Evolutionary conservation across 768 basidiomycete genomes (phyloP).

Genomic region (Lenzites betulinus): DNA sequence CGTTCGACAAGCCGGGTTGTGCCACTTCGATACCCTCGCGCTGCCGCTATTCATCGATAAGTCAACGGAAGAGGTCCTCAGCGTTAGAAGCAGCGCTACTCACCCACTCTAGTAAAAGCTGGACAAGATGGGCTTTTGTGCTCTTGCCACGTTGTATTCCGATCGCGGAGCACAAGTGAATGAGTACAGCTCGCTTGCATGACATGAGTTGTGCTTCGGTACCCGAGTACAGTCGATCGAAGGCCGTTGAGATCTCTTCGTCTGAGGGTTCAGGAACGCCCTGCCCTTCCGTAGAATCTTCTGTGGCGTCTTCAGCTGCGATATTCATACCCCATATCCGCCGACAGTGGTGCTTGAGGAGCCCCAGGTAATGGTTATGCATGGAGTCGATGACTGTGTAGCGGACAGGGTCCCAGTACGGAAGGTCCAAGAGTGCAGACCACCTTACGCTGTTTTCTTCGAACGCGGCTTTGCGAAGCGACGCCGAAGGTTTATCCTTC

Average conservation of each 20-base stretch:
- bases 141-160: background rate
- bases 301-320: background rate
- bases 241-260: too few species aligned
- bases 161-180: background rate
- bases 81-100: too few species aligned
- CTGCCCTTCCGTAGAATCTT: background rate
- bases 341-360: slow-evolving; percentile 21
- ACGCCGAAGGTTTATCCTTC: background rate
- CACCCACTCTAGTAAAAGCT: background rate
- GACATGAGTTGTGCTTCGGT: background rate
- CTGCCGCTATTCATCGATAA: too few species aligned
- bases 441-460: slow-evolving; percentile 15
- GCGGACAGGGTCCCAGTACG: slow-evolving; percentile 40
- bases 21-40: background rate
- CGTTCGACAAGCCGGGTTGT: too few species aligned
- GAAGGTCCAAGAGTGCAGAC: slow-evolving; percentile 35
- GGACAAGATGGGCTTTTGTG: background rate
- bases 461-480: slow-evolving; percentile 6
- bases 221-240: too few species aligned
- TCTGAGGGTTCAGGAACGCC: too few species aligned
- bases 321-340: background rate
- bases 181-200: background rate
- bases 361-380: slow-evolving; percentile 41
- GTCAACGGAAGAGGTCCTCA: too few species aligned
- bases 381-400: slow-evolving; percentile 40